Conservation (phyloP, 495 filamentous ascomycete genomes). For the Parmelia sp. region DNA sequence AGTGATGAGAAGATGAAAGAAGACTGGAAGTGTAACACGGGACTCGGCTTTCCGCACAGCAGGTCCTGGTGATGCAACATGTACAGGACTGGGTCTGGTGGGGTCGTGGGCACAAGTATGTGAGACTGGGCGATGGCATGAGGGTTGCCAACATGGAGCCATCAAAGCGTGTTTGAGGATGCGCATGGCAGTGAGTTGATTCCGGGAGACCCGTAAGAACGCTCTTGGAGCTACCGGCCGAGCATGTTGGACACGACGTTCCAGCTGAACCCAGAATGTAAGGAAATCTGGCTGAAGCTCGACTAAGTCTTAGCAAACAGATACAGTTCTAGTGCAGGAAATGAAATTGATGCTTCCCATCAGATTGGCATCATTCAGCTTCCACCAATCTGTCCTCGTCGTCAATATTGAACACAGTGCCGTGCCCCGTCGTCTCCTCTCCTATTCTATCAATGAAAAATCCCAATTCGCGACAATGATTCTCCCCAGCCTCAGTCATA, state of each 20-base stretch:
- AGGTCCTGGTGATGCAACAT: too few relatives aligned
- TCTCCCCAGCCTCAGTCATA: slow-evolving; percentile 5
- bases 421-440: not conserved
- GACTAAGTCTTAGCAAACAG: too few relatives aligned
- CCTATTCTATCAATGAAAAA: not conserved
- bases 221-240: not conserved
- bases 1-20: too few relatives aligned
- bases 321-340: too few relatives aligned
- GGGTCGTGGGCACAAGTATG: not conserved
- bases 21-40: too few relatives aligned
- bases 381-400: not conserved
- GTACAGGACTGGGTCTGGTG: too few relatives aligned
- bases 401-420: not conserved
- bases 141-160: not conserved
- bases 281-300: too few relatives aligned
- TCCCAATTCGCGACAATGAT: not conserved
- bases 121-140: not conserved
- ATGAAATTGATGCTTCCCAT: not conserved
- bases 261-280: not conserved
- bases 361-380: not conserved
- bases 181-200: not conserved
- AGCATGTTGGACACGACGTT: not conserved
- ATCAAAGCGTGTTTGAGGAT: not conserved
- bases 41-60: too few relatives aligned
- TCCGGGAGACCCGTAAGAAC: not conserved